Evolutionary conservation across 208 protist genomes (phyloP).

Genomic region (Naegleria gruberi): DNA sequence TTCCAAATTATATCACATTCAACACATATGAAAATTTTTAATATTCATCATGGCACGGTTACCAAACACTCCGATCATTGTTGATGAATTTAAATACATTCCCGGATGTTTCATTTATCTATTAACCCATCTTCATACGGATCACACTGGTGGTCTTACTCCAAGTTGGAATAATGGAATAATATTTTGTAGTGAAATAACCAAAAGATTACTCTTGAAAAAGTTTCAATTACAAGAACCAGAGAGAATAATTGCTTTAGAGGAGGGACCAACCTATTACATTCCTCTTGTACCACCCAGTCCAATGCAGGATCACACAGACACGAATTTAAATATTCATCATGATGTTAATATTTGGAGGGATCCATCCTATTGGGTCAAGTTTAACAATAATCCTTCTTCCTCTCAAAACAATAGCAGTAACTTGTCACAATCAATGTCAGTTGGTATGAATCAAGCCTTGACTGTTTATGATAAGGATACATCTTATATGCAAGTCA

Average conservation of each 20-base stretch:
- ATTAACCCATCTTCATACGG: slow-evolving; percentile 33
- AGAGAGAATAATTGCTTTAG: background rate
- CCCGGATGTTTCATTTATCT: slow-evolving; percentile 27
- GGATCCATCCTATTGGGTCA: background rate
- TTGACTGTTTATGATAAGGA: background rate
- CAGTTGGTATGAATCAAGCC: too few relatives aligned
- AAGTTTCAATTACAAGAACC: slow-evolving; percentile 24
- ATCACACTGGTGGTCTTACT: slow-evolving; percentile 28
- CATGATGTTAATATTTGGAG: slow-evolving; percentile 8
- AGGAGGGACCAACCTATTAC: background rate
- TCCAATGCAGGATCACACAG: background rate
- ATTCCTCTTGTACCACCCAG: slow-evolving; percentile 2
- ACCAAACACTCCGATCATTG: slow-evolving; percentile 25
- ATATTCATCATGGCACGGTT: slow-evolving; percentile 3
- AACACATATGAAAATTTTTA: too few relatives aligned
- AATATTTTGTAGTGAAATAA: slow-evolving; percentile 28
- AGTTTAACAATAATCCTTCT: background rate
- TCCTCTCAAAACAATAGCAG: background rate
- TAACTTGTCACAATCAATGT: too few relatives aligned
- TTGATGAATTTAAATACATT: slow-evolving; percentile 25
- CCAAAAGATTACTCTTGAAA: slow-evolving; percentile 18
- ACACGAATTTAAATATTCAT: background rate
- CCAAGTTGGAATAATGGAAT: slow-evolving; percentile 28
- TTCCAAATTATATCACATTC: too few relatives aligned
- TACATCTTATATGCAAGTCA: slow-evolving; percentile 24